Evolutionary conservation across 441 rosid genomes (phyloP).

Genomic region (Populus hybrid): DNA sequence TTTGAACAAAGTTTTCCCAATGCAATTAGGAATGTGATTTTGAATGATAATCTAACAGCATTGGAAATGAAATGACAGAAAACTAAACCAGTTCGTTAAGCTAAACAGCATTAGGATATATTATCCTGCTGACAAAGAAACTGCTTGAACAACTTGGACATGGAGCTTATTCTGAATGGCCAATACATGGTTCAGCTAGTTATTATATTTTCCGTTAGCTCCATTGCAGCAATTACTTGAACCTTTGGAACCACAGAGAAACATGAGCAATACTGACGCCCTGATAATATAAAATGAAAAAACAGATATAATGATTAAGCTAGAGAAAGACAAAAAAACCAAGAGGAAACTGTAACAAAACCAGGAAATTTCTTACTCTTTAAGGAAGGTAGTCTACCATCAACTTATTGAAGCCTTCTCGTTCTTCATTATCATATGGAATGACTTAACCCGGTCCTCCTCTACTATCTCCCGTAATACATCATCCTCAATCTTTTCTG

Average conservation of each 20-base stretch:
- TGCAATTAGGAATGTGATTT: neutral
- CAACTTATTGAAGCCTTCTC: constrained; percentile 84
- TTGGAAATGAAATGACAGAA: neutral
- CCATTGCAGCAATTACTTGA: constrained; percentile 4
- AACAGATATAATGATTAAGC: neutral
- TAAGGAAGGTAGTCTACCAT: constrained; percentile 11
- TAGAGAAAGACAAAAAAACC: neutral
- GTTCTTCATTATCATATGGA: constrained; percentile 94
- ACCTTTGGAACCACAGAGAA: neutral
- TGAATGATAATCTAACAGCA: neutral
- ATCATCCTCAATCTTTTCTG: constrained; percentile 87
- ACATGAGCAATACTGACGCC: neutral
- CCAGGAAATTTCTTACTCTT: neutral
- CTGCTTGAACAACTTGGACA: constrained; percentile 5
- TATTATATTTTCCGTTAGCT: neutral
- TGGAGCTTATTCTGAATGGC: constrained; percentile 1
- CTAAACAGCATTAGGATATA: neutral
- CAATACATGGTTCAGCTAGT: neutral
- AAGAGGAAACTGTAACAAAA: neutral
- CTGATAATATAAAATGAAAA: neutral
- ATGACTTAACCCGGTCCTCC: constrained; percentile 76
- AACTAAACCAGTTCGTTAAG: neutral
- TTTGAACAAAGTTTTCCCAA: neutral
- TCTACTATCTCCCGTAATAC: constrained; percentile 80
- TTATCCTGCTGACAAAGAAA: neutral